Evolutionary conservation across 78 protist genomes (phyloP).

Genomic region (Isochrysis galbana): DNA sequence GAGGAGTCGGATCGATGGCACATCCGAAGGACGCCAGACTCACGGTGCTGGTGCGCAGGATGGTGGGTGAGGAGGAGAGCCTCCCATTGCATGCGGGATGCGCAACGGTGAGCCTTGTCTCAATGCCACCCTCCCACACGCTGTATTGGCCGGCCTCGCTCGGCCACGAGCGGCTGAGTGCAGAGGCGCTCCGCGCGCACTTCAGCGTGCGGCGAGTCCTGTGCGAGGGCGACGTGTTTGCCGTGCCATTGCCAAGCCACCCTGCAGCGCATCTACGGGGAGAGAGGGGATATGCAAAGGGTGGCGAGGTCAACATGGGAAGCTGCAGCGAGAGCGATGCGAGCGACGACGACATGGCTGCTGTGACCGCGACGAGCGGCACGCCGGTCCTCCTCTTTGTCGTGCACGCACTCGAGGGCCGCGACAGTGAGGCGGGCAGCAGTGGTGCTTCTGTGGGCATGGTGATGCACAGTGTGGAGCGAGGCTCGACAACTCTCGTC

Average conservation of each 20-base stretch:
- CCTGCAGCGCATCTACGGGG: too few species aligned
- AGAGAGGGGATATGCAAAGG: background rate
- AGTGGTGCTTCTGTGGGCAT: background rate
- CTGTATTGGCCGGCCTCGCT: too few species aligned
- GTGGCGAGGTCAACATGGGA: background rate
- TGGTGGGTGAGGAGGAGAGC: too few species aligned
- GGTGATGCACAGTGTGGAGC: background rate
- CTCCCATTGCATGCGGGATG: too few species aligned
- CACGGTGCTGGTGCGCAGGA: too few species aligned
- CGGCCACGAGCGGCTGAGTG: too few species aligned
- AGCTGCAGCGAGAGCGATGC: background rate
- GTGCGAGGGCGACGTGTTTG: background rate
- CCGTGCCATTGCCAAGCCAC: background rate
- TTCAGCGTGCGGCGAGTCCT: background rate
- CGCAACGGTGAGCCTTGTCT: too few species aligned
- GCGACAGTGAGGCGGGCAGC: background rate
- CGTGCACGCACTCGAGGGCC: background rate
- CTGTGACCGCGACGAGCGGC: background rate
- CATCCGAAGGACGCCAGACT: too few species aligned
- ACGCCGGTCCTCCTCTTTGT: background rate
- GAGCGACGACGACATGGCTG: background rate
- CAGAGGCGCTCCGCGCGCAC: constrained; percentile 3
- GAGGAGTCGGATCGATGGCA: too few species aligned
- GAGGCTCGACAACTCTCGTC: background rate
- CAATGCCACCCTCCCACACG: too few species aligned